These are phyloP conservation scores for Flaveria robusta DNA, from an alignment of 129 eudicot species.

Conservation along the genomic window DNA sequence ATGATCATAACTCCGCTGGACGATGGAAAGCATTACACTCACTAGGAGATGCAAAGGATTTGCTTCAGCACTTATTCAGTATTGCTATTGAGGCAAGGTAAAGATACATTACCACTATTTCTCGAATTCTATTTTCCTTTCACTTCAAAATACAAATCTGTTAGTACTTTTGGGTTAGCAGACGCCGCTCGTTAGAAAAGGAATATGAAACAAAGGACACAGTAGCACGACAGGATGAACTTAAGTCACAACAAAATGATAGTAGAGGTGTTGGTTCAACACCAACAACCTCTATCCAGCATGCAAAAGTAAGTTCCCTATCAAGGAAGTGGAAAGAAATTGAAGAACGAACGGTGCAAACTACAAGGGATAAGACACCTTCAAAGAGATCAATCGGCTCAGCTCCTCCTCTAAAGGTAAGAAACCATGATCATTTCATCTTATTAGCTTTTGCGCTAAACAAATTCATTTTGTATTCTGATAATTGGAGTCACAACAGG, in stretches of 20 bases:
- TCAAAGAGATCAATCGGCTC: constrained; percentile 25
- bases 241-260: constrained; percentile 65
- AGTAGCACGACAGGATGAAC: constrained; percentile 17
- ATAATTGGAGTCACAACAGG: constrained; percentile 30
- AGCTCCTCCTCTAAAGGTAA: constrained; percentile 30
- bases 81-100: constrained; percentile 75
- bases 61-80: constrained; percentile 81
- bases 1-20: constrained; percentile 51
- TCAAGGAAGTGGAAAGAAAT: constrained; percentile 35
- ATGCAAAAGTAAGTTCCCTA: constrained; percentile 19
- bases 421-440: neutral
- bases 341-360: constrained; percentile 32
- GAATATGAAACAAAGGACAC: constrained; percentile 80
- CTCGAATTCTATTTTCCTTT: neutral
- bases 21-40: constrained; percentile 77
- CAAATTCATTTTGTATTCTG: constrained; percentile 4
- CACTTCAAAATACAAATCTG: neutral
- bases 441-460: constrained; percentile 14
- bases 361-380: constrained; percentile 32
- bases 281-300: constrained; percentile 32
- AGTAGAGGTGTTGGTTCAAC: constrained; percentile 17
- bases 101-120: neutral
- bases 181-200: constrained; percentile 74
- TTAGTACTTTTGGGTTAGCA: constrained; percentile 33
- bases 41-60: constrained; percentile 84